Evolutionary conservation across 129 eudicot genomes (phyloP).

Genomic region (Artemisia argyi): DNA sequence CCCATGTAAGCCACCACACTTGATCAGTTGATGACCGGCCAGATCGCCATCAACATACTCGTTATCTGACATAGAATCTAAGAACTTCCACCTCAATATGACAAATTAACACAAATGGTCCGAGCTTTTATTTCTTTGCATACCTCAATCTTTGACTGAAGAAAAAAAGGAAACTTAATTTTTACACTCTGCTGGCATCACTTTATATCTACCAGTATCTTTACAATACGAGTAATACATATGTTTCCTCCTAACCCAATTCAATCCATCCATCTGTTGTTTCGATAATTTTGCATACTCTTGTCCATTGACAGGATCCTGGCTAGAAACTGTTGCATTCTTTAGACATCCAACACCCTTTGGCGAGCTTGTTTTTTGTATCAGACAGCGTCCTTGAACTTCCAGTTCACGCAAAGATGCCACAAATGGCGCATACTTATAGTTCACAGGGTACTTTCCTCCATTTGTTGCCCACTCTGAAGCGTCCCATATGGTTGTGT

Average conservation of each 20-base stretch:
- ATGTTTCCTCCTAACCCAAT: conserved; percentile 77
- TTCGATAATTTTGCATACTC: conserved; percentile 65
- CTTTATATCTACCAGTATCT: conserved; percentile 71
- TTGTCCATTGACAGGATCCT: conserved; percentile 80
- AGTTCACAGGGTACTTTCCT: conserved; percentile 86
- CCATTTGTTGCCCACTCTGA: conserved; percentile 93
- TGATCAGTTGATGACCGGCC: too few species aligned
- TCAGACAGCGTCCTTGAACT: conserved; percentile 60
- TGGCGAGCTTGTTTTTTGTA: conserved; percentile 28
- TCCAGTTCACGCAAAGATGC: conserved; percentile 50
- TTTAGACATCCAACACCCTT: conserved; percentile 29
- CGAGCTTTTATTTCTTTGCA: not conserved
- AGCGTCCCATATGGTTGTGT: conserved; percentile 93
- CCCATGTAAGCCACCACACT: too few species aligned
- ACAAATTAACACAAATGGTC: too few species aligned
- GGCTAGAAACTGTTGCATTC: conserved; percentile 49
- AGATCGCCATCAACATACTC: too few species aligned
- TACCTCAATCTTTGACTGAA: not conserved
- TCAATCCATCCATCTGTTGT: conserved; percentile 56
- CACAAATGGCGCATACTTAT: conserved; percentile 68
- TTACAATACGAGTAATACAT: conserved; percentile 88
- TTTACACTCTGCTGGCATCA: conserved; percentile 74
- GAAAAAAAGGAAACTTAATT: not conserved
- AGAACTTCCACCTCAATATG: too few species aligned
- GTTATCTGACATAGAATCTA: too few species aligned